phyloP scores from a whole-genome alignment of 441 rosid species.

The Dalechampia spathulata region DNA sequence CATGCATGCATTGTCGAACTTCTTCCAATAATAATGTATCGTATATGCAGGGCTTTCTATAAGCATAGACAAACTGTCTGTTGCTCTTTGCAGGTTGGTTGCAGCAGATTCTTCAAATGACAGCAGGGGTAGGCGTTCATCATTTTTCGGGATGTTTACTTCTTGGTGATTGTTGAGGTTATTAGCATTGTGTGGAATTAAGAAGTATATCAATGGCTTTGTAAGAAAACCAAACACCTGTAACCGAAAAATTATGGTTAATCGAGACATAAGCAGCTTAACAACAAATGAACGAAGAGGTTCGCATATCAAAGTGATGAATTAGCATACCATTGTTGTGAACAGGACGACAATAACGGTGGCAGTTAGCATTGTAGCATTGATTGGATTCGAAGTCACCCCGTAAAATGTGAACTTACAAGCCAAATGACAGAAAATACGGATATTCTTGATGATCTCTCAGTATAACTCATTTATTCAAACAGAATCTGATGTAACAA shows the following conservation, averaged over 20 bases:
- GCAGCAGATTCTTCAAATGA: conserved; percentile 60
- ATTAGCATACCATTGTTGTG: conserved; percentile 68
- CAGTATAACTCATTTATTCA: not conserved
- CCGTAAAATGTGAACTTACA: conserved; percentile 74
- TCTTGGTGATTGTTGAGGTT: conserved; percentile 17
- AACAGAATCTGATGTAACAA: not conserved
- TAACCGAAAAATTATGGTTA: conserved; percentile 7
- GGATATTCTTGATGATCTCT: not conserved
- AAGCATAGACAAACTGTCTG: conserved; percentile 64
- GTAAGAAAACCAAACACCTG: conserved; percentile 90
- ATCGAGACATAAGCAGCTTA: not conserved
- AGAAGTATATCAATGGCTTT: conserved; percentile 51
- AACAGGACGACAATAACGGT: conserved; percentile 72
- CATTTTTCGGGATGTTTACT: conserved; percentile 42
- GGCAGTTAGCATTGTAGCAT: conserved; percentile 72
- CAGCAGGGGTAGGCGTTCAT: conserved; percentile 50
- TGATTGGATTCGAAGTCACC: conserved; percentile 52
- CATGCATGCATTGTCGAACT: conserved; percentile 74
- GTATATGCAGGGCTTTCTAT: conserved; percentile 73
- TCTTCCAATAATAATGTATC: conserved; percentile 79
- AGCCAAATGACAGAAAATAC: conserved; percentile 7
- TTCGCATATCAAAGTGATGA: no score
- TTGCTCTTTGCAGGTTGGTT: conserved; percentile 55
- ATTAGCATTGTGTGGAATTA: conserved; percentile 41
- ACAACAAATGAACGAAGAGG: not conserved